Evolutionary conservation across 169 alveolate genomes (phyloP).

Genomic region (Babesia ovis): DNA sequence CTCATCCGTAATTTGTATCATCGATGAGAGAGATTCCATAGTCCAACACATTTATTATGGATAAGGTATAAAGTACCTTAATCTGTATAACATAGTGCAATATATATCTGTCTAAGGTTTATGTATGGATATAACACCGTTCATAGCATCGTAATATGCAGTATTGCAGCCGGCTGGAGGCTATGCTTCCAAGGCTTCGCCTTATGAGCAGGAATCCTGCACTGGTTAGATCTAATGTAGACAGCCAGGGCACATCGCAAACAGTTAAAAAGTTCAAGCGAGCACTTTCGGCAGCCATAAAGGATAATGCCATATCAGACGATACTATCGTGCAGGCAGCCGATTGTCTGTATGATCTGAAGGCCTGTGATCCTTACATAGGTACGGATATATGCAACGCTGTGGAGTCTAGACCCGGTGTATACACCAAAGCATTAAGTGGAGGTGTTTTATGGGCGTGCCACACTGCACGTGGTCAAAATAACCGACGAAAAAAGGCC

Average conservation of each 20-base stretch:
- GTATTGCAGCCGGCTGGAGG: not conserved
- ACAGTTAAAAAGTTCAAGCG: constrained; percentile 24
- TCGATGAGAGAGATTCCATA: no score
- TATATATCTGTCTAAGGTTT: no score
- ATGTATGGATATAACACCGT: no score
- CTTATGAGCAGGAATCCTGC: constrained; percentile 3
- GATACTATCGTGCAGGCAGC: constrained; percentile 40
- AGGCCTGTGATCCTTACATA: constrained; percentile 26
- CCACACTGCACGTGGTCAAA: constrained; percentile 9
- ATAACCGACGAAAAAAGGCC: constrained; percentile 35
- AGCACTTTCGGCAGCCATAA: not conserved
- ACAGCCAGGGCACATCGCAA: not conserved
- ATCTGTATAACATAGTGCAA: no score
- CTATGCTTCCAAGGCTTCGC: constrained; percentile 24
- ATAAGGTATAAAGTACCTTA: no score
- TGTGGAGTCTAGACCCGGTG: constrained; percentile 37
- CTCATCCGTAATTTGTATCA: no score
- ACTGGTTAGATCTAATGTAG: not conserved
- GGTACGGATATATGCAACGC: constrained; percentile 26
- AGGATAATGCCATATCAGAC: constrained; percentile 45
- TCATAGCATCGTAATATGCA: not conserved
- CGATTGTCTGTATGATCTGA: constrained; percentile 53
- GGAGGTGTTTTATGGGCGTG: constrained; percentile 62
- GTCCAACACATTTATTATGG: no score
- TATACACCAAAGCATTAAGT: constrained; percentile 10